Evolutionary conservation across 139 green algal genomes (phyloP).

Genomic region (Parachlorella kessleri): DNA sequence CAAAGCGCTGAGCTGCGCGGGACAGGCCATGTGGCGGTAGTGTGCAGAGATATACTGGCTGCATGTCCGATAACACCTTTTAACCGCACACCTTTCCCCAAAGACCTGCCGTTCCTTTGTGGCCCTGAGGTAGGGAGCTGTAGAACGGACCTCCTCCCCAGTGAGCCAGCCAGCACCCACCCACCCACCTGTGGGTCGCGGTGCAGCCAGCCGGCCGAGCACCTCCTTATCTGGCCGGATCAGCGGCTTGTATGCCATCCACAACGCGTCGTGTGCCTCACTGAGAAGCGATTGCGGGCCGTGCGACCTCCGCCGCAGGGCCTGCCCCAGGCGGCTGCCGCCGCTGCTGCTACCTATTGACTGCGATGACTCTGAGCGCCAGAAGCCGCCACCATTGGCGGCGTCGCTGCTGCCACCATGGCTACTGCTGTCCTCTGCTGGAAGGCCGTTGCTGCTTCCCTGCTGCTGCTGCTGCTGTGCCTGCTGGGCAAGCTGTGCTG

Average conservation of each 20-base stretch:
- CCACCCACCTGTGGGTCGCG: neutral
- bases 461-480: conserved; percentile 27
- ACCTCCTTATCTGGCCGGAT: conserved; percentile 59
- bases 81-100: too few relatives aligned
- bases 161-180: too few relatives aligned
- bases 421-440: neutral
- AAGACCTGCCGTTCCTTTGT: too few relatives aligned
- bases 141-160: too few relatives aligned
- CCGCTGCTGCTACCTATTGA: too few relatives aligned
- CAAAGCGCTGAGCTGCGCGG: too few relatives aligned
- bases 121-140: too few relatives aligned
- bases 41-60: too few relatives aligned
- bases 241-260: conserved; percentile 63
- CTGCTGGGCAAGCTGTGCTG: conserved; percentile 24
- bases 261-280: conserved; percentile 68
- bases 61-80: too few relatives aligned
- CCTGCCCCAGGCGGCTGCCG: conserved; percentile 19
- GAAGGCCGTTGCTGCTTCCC: conserved; percentile 16
- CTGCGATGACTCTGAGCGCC: too few relatives aligned
- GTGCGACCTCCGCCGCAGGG: conserved; percentile 42
- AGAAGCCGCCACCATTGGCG: neutral
- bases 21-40: too few relatives aligned
- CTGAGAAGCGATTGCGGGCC: conserved; percentile 61
- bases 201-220: conserved; percentile 41
- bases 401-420: neutral